phyloP scores from a whole-genome alignment of 2,329 filamentous ascomycete genomes.

The Phaeosphaeria sp. region DNA sequence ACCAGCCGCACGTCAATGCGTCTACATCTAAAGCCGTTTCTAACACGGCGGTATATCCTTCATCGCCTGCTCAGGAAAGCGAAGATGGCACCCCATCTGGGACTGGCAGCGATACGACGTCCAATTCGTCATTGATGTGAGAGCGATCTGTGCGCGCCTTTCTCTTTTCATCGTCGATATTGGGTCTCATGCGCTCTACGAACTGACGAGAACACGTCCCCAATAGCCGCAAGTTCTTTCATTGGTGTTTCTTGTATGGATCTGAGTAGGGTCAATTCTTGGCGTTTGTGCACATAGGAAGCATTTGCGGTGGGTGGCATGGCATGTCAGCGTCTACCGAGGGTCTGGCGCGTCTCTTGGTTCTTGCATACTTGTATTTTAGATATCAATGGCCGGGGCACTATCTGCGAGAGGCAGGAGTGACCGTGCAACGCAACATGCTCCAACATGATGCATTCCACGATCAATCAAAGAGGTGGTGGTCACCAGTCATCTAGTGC shows the following conservation, averaged over 20 bases:
- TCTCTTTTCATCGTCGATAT: neutral
- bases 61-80: neutral
- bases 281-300: neutral
- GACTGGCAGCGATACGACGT: neutral
- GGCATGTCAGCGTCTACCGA: neutral
- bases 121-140: no score
- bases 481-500: neutral
- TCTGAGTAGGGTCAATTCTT: neutral
- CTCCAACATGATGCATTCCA: neutral
- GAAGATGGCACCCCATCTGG: no score
- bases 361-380: conserved; percentile 1
- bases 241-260: neutral
- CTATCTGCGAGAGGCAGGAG: neutral
- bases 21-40: neutral
- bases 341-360: neutral
- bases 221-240: neutral
- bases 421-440: neutral
- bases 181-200: neutral
- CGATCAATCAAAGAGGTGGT: neutral
- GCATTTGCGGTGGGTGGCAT: conserved; percentile 2
- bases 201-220: neutral
- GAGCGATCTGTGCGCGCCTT: no score
- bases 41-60: neutral
- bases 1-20: no score
- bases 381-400: neutral